Evolutionary conservation across 768 basidiomycete species (phyloP).

Genomic region (Clathrus columnatus): DNA sequence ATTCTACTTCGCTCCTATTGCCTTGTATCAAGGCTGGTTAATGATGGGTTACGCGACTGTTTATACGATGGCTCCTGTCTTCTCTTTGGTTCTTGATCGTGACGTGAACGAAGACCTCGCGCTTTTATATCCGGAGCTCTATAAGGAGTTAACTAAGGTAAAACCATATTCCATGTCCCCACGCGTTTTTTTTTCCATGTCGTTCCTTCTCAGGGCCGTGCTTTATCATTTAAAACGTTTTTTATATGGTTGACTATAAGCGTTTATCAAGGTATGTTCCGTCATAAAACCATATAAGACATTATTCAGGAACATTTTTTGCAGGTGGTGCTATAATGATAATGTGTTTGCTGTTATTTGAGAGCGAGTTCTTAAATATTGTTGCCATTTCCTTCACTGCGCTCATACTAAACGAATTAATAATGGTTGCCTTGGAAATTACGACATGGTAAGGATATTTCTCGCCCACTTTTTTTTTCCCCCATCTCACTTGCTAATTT

Average conservation of each 20-base stretch:
- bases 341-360: slow-evolving; percentile 90
- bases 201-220: slow-evolving; percentile 60
- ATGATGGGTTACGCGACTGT: slow-evolving; percentile 95
- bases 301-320: neutral
- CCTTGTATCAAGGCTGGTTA: slow-evolving; percentile 95
- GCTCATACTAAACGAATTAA: slow-evolving; percentile 89
- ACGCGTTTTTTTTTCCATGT: slow-evolving; percentile 1
- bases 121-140: slow-evolving; percentile 91
- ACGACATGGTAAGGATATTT: slow-evolving; percentile 71
- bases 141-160: slow-evolving; percentile 96
- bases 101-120: slow-evolving; percentile 96
- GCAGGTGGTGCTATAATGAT: slow-evolving; percentile 97
- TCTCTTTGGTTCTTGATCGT: slow-evolving; percentile 90
- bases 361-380: slow-evolving; percentile 95
- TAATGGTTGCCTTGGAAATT: slow-evolving; percentile 98
- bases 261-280: slow-evolving; percentile 75
- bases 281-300: neutral
- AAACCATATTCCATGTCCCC: neutral
- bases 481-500: neutral
- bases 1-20: slow-evolving; percentile 92
- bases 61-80: slow-evolving; percentile 98
- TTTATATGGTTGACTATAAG: slow-evolving; percentile 98
- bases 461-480: neutral
- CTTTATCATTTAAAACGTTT: slow-evolving; percentile 95
- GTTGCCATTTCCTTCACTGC: slow-evolving; percentile 98